Conservation (phyloP, 345 rosid genomes). For the Capsella bursapastoris region DNA sequence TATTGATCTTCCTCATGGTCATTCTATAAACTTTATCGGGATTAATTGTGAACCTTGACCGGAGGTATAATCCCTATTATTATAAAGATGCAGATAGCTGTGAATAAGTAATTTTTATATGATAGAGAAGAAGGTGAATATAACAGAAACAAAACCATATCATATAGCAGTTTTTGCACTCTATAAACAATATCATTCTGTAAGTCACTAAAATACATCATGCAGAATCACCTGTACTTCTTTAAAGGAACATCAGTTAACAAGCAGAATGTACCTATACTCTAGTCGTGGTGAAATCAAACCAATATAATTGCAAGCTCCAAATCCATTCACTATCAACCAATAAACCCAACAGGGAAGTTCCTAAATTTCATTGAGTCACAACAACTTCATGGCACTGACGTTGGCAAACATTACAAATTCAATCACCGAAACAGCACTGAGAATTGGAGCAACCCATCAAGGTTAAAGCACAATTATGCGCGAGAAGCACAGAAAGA, state of each 20-base stretch:
- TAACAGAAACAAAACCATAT: slow-evolving; percentile 3
- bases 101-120: background rate
- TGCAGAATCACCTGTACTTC: background rate
- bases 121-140: background rate
- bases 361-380: background rate
- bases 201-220: background rate
- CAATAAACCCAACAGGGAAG: background rate
- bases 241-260: background rate
- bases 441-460: background rate
- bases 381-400: background rate
- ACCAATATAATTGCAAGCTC: slow-evolving; percentile 21
- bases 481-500: background rate
- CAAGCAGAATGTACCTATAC: slow-evolving; percentile 21
- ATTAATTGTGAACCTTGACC: slow-evolving; percentile 75
- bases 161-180: background rate
- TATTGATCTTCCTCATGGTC: slow-evolving; percentile 83
- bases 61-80: slow-evolving; percentile 71
- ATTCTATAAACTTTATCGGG: slow-evolving; percentile 89
- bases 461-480: background rate
- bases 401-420: background rate
- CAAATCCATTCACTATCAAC: slow-evolving; percentile 24
- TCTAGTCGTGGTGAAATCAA: slow-evolving; percentile 1
- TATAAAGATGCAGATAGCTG: slow-evolving; percentile 11
- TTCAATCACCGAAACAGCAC: background rate
- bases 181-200: background rate